Base-by-base conservation (phyloP, 148 eudicot species). In the Rheum nobile region DNA sequence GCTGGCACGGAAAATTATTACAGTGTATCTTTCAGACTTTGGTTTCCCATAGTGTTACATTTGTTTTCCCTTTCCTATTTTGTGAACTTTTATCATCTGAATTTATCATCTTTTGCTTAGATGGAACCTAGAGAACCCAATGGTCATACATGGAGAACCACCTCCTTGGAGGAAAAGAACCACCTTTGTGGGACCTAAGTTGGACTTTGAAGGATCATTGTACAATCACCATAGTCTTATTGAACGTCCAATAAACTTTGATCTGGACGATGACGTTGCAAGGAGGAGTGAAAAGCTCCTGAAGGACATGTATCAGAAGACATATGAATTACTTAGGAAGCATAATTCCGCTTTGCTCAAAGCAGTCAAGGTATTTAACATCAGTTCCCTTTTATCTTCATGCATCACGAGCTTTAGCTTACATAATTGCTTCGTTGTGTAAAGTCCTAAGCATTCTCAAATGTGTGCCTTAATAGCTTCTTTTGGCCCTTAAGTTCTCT, bases 1-100 rank as follows among this genome's bases (percentile, higher is more conserved):
- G 98, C 97, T 93, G 80, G 98, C 97, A 75, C 92, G 97, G 55
- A 89, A 93, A 83, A 91, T 93, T 39, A 81, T 91, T 63, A 89
- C 98, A 67, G 81, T 89, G 98, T 93, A 82, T 34, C 85, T 13
- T 72, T 41, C 43, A 9, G 2, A 35, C 17, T 48, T 16, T 13
- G 14, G 32, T 35, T 75, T 8, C 72, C 31, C 48, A n/a, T 44
- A 22, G 37, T n/a, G 34, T 24, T 42, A 41, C 2, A 19, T 26
- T 35, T 63, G 13, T 75, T 54, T 74, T 24, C 5, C 31, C 44
- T 44, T 65, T 67, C 43, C 71, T 48, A 3, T 38, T 37, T 39
- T 39, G 6, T 5, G 4, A 10, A 3, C 8, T 39, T 71, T 1
- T 22, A 41, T 71, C 17, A 71, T 39, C 72, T 37, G 14, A 61